Percentiles rank a stretch among this genome's conserved stretches.
phyloP scores from a whole-genome alignment of 208 protist species.

The Wallacemonas rigidus region DNA sequence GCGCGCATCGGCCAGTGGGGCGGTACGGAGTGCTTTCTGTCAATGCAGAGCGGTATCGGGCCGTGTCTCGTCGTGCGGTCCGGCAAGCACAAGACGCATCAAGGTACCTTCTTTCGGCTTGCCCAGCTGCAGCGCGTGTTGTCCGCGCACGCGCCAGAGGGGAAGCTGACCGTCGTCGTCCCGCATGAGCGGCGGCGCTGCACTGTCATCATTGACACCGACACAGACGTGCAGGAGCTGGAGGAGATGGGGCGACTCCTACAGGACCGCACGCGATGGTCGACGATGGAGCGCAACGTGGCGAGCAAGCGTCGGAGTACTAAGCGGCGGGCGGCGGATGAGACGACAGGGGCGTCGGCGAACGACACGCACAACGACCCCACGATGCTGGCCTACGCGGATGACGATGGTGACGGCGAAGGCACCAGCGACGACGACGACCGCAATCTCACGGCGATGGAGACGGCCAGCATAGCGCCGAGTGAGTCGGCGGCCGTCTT shows the following conservation, averaged over 20 bases:
- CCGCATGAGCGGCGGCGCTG: constrained; percentile 53
- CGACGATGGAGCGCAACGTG: constrained; percentile 74
- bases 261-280: constrained; percentile 52
- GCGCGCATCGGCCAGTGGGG: constrained; percentile 80
- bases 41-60: constrained; percentile 55
- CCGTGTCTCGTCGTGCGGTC: constrained; percentile 84
- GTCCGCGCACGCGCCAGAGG: constrained; percentile 44
- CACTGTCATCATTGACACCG: constrained; percentile 74
- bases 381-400: constrained; percentile 14
- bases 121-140: constrained; percentile 50
- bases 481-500: background rate
- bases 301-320: constrained; percentile 23
- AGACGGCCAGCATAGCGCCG: background rate
- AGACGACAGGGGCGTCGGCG: constrained; percentile 9
- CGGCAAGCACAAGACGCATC: constrained; percentile 48
- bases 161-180: constrained; percentile 75
- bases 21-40: constrained; percentile 88
- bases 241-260: constrained; percentile 65
- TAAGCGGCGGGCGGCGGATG: background rate
- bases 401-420: background rate
- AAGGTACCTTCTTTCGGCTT: constrained; percentile 81
- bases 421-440: constrained; percentile 10
- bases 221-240: constrained; percentile 56
- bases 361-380: background rate
- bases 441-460: background rate